Evolutionary conservation across 1,139 yeast genomes (phyloP).

Genomic region (Tardiomyces depauwii): DNA sequence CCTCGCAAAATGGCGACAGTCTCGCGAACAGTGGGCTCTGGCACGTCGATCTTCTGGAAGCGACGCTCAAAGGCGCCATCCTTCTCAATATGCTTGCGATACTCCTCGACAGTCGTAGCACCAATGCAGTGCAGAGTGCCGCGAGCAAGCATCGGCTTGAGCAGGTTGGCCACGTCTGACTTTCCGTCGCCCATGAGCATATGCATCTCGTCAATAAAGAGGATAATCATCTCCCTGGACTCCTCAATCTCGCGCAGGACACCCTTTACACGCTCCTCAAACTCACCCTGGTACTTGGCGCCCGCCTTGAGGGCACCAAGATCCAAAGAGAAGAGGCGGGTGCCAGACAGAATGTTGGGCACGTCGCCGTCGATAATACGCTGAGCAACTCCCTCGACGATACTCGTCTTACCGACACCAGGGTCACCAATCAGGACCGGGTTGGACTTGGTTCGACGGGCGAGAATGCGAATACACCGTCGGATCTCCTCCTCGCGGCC

Average conservation of each 20-base stretch:
- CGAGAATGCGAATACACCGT: constrained; percentile 83
- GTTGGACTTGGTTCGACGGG: constrained; percentile 92
- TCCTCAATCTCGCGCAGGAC: constrained; percentile 89
- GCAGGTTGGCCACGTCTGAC: constrained; percentile 80
- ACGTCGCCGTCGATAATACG: constrained; percentile 93
- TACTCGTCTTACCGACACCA: constrained; percentile 98
- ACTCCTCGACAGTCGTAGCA: constrained; percentile 93
- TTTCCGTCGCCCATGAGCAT: constrained; percentile 99
- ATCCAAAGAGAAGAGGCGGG: constrained; percentile 78
- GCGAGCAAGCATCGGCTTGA: constrained; percentile 95
- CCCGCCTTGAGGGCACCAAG: constrained; percentile 97
- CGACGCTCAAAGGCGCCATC: constrained; percentile 99
- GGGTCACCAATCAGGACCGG: constrained; percentile 98
- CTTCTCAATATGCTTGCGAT: constrained; percentile 82
- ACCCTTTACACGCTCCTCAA: constrained; percentile 95
- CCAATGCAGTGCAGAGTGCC: constrained; percentile 96
- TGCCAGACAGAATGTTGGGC: constrained; percentile 71
- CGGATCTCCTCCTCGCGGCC: constrained; percentile 98
- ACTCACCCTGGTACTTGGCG: constrained; percentile 97
- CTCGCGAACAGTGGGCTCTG: constrained; percentile 86
- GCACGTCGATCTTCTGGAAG: constrained; percentile 93
- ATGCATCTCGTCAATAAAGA: constrained; percentile 94
- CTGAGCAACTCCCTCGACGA: constrained; percentile 98
- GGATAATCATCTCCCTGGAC: constrained; percentile 71
- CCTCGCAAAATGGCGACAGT: constrained; percentile 96